A percentile compares a stretch with the other conserved stretches of the same genome.
Conservation (phyloP, 1,139 yeast genomes). For the Pneumocystis carinii region DNA sequence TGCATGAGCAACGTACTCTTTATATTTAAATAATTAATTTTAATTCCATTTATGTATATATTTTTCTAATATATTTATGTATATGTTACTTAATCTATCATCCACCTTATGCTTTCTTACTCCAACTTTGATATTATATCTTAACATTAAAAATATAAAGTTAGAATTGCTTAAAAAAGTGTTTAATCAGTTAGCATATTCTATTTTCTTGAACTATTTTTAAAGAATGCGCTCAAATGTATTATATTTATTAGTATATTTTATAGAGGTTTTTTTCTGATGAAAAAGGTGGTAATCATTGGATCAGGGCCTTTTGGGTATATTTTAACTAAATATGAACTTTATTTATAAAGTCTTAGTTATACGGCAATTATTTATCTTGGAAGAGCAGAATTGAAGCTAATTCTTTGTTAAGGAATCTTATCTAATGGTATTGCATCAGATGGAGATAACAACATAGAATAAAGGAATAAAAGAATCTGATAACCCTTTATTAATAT, state of each 20-base stretch:
- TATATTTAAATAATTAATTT: no score
- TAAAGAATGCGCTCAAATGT: neutral
- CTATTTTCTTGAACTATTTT: neutral
- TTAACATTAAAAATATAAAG: neutral
- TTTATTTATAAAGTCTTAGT: slow-evolving; percentile 34
- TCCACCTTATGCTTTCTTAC: no score
- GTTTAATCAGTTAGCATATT: neutral
- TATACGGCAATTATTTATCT: slow-evolving; percentile 96
- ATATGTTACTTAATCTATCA: no score
- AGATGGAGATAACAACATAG: slow-evolving; percentile 97
- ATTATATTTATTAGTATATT: neutral
- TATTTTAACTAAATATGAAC: neutral
- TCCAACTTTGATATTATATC: no score
- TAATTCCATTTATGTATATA: no score
- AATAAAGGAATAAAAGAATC: slow-evolving; percentile 19
- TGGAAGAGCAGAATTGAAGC: slow-evolving; percentile 89
- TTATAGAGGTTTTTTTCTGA: neutral
- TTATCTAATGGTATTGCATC: slow-evolving; percentile 96
- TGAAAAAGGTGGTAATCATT: slow-evolving; percentile 1
- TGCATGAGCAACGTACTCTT: no score
- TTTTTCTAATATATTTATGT: no score
- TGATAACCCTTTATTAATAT: neutral
- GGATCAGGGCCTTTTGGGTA: slow-evolving; percentile 2
- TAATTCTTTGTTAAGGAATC: slow-evolving; percentile 75
- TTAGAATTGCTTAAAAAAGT: neutral